phyloP scores from a whole-genome alignment of 2,329 filamentous ascomycete species.

The Fusarium goolgardi region DNA sequence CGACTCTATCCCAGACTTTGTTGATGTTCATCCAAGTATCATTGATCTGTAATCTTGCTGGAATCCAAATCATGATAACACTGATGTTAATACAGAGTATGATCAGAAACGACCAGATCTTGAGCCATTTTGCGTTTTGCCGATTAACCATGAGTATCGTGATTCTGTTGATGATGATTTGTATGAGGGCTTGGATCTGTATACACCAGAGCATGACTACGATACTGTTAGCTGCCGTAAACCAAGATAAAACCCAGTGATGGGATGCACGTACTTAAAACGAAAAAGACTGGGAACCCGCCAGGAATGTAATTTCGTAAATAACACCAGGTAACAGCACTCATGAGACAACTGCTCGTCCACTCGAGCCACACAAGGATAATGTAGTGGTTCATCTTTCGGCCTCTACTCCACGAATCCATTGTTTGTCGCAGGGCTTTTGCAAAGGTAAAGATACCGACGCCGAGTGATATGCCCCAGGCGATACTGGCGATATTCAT shows the following conservation, averaged over 20 bases:
- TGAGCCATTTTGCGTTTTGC: constrained; percentile 53
- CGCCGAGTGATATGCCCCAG: constrained; percentile 45
- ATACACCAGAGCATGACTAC: constrained; percentile 53
- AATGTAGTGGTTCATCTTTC: constrained; percentile 40
- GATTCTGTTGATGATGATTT: constrained; percentile 68
- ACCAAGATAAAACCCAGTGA: too few species aligned
- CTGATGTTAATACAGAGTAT: constrained; percentile 63
- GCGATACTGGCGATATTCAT: constrained; percentile 48
- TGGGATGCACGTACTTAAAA: constrained; percentile 22
- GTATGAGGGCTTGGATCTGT: constrained; percentile 63
- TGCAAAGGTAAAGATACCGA: constrained; percentile 43
- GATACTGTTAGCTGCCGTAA: not conserved
- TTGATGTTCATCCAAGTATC: constrained; percentile 59
- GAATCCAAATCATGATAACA: constrained; percentile 67
- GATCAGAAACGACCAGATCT: constrained; percentile 57
- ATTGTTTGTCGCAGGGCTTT: constrained; percentile 42
- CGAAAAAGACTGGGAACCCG: constrained; percentile 44
- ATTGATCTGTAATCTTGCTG: constrained; percentile 59
- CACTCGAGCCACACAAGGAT: constrained; percentile 45
- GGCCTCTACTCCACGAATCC: constrained; percentile 43
- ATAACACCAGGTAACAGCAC: constrained; percentile 46
- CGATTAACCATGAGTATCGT: constrained; percentile 59
- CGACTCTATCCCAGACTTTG: constrained; percentile 63
- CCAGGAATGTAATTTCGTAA: constrained; percentile 41
- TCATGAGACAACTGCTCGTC: constrained; percentile 44